A percentile compares a stretch with the other conserved stretches of the same genome.
Evolutionary conservation across 2,329 filamentous ascomycete species (phyloP).

Genomic region (Ceratocystis cubensis): DNA sequence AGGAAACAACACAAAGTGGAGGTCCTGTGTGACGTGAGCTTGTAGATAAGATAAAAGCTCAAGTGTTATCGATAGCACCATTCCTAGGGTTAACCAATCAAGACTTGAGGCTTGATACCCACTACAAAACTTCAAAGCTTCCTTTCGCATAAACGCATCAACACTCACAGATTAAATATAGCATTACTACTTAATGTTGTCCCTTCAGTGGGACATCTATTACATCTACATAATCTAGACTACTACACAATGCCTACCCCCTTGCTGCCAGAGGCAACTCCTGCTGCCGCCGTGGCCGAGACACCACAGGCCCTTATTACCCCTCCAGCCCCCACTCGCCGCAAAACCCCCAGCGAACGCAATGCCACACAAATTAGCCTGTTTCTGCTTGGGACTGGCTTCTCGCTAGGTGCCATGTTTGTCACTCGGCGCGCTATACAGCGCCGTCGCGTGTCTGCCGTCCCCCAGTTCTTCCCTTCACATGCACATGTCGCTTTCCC

Average conservation of each 20-base stretch:
- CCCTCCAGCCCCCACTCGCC: constrained; percentile 16
- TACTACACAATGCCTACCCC: neutral
- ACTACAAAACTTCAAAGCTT: constrained; percentile 1
- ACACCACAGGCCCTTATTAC: neutral
- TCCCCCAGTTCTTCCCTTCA: constrained; percentile 60
- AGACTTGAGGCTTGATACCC: neutral
- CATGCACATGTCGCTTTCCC: constrained; percentile 35
- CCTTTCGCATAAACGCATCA: neutral
- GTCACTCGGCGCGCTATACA: constrained; percentile 59
- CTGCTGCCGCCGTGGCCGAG: neutral
- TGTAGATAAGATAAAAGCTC: neutral
- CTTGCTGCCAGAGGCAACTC: neutral
- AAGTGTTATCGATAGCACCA: neutral
- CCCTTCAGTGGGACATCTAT: too few species aligned
- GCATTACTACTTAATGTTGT: too few species aligned
- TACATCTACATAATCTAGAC: neutral
- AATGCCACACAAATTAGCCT: constrained; percentile 52
- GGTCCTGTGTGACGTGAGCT: neutral
- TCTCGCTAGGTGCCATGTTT: constrained; percentile 58
- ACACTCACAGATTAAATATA: too few species aligned
- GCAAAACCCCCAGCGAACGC: constrained; percentile 33
- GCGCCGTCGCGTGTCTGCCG: constrained; percentile 46
- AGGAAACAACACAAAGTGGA: neutral
- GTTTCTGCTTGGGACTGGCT: constrained; percentile 61
- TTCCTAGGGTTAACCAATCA: neutral